phyloP scores from a whole-genome alignment of 1,284 basidiomycete genomes.

The Spongiforma sp. region DNA sequence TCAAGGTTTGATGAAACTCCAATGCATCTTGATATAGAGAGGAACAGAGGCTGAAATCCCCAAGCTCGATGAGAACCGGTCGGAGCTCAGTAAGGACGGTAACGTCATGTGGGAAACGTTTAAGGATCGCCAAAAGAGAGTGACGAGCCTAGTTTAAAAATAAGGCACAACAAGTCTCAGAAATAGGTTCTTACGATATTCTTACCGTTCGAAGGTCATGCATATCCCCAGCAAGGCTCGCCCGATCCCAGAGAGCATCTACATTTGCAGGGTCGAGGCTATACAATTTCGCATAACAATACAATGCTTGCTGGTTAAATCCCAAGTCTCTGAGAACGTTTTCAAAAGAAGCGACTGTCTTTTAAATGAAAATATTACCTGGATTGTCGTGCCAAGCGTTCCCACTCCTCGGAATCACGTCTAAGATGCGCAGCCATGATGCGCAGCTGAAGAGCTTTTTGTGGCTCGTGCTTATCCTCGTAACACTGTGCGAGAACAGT shows the following conservation, averaged over 20 bases:
- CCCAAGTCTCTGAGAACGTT: constrained; percentile 59
- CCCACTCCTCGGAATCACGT: constrained; percentile 89
- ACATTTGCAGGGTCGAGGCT: constrained; percentile 82
- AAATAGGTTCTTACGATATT: neutral
- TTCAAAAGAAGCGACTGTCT: constrained; percentile 56
- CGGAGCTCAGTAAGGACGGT: constrained; percentile 83
- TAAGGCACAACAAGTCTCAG: neutral
- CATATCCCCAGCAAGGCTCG: constrained; percentile 79
- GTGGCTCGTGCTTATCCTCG: constrained; percentile 23
- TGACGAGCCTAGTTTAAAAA: constrained; percentile 67
- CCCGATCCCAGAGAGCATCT: constrained; percentile 91
- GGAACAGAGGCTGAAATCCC: constrained; percentile 58
- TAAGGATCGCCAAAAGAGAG: constrained; percentile 80
- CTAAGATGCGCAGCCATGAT: constrained; percentile 72
- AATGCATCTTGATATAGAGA: constrained; percentile 44
- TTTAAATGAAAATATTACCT: constrained; percentile 47
- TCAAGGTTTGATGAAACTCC: constrained; percentile 48
- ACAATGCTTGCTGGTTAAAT: constrained; percentile 85
- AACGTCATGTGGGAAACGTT: constrained; percentile 68
- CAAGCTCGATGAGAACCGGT: constrained; percentile 60
- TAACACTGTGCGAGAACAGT: constrained; percentile 51
- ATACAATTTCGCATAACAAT: constrained; percentile 89
- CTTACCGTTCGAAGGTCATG: constrained; percentile 71
- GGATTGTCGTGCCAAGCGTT: constrained; percentile 76
- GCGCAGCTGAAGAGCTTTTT: constrained; percentile 26